Conservation (phyloP, 1,284 basidiomycete genomes). For the Sphagnurus paluster region DNA sequence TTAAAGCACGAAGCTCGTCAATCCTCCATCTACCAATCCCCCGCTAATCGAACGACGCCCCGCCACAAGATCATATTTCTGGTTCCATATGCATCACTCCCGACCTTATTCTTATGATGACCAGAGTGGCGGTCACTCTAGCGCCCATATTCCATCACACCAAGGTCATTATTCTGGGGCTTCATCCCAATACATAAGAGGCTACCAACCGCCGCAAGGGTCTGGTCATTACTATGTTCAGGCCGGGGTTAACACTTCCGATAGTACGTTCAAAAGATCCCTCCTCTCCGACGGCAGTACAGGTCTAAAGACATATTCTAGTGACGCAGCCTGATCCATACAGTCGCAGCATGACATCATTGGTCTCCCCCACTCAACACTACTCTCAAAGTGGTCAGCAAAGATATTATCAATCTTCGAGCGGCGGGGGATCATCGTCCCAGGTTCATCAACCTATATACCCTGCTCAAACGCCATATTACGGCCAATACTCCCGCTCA, state of each 20-base stretch:
- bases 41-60: constrained; percentile 25
- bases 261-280: constrained; percentile 18
- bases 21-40: constrained; percentile 25
- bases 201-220: constrained; percentile 27
- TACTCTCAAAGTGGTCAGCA: constrained; percentile 31
- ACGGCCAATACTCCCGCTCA: constrained; percentile 30
- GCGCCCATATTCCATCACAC: constrained; percentile 24
- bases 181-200: constrained; percentile 27
- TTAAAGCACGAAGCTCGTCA: constrained; percentile 40
- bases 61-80: constrained; percentile 27
- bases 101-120: constrained; percentile 41
- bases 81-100: constrained; percentile 34
- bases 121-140: constrained; percentile 28
- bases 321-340: constrained; percentile 30
- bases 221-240: constrained; percentile 34
- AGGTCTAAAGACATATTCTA: constrained; percentile 9
- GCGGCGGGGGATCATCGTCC: constrained; percentile 29
- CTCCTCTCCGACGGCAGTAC: not conserved
- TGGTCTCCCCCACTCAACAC: constrained; percentile 29
- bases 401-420: constrained; percentile 32
- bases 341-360: constrained; percentile 38
- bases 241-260: constrained; percentile 22
- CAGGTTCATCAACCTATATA: constrained; percentile 27
- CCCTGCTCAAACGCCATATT: constrained; percentile 30
- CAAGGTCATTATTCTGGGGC: constrained; percentile 26